Evolutionary conservation across 2,329 filamentous ascomycete species (phyloP).

Genomic region (Knufia fluminis): DNA sequence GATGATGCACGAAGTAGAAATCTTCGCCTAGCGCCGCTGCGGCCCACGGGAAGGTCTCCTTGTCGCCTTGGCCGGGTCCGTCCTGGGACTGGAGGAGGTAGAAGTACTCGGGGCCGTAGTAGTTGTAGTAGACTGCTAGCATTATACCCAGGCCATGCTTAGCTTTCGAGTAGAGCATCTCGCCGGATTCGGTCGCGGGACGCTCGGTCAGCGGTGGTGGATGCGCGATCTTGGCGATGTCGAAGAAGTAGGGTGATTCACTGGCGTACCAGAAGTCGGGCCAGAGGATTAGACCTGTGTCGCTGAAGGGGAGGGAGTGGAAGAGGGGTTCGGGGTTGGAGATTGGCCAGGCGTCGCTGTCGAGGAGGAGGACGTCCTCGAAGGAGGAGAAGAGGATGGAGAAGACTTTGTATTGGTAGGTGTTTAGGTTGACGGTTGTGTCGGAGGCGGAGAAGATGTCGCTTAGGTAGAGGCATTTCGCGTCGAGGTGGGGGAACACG

Average conservation of each 20-base stretch:
- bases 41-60: constrained; percentile 41
- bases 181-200: constrained; percentile 40
- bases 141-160: constrained; percentile 40
- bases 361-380: constrained; percentile 31
- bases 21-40: constrained; percentile 34
- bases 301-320: constrained; percentile 25
- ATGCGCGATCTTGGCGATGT: constrained; percentile 30
- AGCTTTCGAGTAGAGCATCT: constrained; percentile 42
- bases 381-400: constrained; percentile 33
- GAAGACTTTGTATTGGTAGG: constrained; percentile 32
- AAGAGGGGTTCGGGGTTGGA: constrained; percentile 29
- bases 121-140: constrained; percentile 47
- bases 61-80: constrained; percentile 38
- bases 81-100: constrained; percentile 42
- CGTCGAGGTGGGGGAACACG: constrained; percentile 25
- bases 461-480: constrained; percentile 27
- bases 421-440: constrained; percentile 22
- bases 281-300: constrained; percentile 31
- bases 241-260: constrained; percentile 37
- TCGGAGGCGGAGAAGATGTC: constrained; percentile 23
- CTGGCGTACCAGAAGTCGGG: constrained; percentile 37
- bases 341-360: constrained; percentile 31
- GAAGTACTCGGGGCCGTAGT: constrained; percentile 44
- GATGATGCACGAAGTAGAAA: constrained; percentile 34
- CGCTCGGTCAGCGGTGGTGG: constrained; percentile 27